These are phyloP conservation scores for Torulaspora globosa DNA, from an alignment of 1,139 yeast species.

Conservation along the genomic window DNA sequence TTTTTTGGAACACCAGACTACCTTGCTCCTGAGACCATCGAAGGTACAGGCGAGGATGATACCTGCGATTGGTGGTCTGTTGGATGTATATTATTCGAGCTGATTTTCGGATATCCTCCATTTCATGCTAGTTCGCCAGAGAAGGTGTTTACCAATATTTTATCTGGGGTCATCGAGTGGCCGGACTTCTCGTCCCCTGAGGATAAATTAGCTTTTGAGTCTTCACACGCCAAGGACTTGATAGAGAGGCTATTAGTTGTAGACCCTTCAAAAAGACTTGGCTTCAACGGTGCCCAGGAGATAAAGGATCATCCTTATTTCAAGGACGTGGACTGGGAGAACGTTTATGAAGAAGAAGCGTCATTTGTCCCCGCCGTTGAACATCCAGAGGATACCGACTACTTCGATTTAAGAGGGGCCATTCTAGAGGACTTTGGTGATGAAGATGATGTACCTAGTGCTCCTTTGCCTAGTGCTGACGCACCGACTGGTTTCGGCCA, in stretches of 20 bases:
- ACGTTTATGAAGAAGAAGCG: slow-evolving; percentile 68
- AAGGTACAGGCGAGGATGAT: slow-evolving; percentile 79
- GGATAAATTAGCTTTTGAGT: slow-evolving; percentile 51
- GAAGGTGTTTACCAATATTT: slow-evolving; percentile 74
- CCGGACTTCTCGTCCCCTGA: slow-evolving; percentile 57
- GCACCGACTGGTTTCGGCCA: slow-evolving; percentile 9
- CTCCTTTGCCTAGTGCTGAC: slow-evolving; percentile 8
- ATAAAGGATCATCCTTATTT: slow-evolving; percentile 78
- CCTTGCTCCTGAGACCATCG: slow-evolving; percentile 92
- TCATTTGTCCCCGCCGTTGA: slow-evolving; percentile 78
- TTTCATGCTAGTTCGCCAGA: slow-evolving; percentile 83
- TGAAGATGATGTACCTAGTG: slow-evolving; percentile 36
- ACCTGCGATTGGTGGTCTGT: slow-evolving; percentile 98
- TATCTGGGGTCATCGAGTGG: slow-evolving; percentile 76
- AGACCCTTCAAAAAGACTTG: slow-evolving; percentile 66
- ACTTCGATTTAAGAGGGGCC: slow-evolving; percentile 91
- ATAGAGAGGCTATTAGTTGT: slow-evolving; percentile 57
- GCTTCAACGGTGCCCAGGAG: slow-evolving; percentile 72
- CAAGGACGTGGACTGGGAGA: slow-evolving; percentile 67
- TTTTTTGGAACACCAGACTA: slow-evolving; percentile 98
- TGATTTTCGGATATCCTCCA: slow-evolving; percentile 91
- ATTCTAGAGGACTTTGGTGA: slow-evolving; percentile 61
- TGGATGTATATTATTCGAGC: slow-evolving; percentile 92
- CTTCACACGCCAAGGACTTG: slow-evolving; percentile 70
- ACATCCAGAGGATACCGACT: slow-evolving; percentile 85